Base-by-base conservation (phyloP, 208 protist species). In the Crithidia expoeki region DNA sequence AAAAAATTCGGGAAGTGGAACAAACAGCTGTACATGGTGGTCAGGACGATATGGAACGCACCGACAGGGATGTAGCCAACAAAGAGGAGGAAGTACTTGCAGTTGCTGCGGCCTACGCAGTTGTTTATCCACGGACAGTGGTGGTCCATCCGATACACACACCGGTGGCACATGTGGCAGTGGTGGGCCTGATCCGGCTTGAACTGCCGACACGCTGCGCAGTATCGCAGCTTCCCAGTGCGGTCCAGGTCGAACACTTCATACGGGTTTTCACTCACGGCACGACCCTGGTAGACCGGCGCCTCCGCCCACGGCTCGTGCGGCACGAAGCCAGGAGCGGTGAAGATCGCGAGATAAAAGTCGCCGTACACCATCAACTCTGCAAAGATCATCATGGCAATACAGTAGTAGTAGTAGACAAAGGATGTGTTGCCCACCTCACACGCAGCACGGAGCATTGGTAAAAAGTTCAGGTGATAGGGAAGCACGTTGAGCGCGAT, bases 101-200 rank as follows among this genome's bases (percentile, higher is more conserved):
- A 73, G 79, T 94, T 96, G 6, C 74, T 47, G 27, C 76, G 69
- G 5, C 85, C 86, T 14, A 95, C 85, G 49, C 89, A 95, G 80
- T 93, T 96, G 74, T 93, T 93, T 47, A 96, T 89, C 88, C 89
- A 96, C 28, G 88, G 88, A 65, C 92, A 96, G 76, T 95, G 89
- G 73, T 96, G 92, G 63, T 96, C 92, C 81, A 93, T 91, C 6
- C 80, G 73, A 23, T 75, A 84, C 23, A 94, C 79, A 66, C 92
- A 96, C n/a, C 59, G 70, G 62, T 75, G 61, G 58, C 88, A 94
- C 27, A 76, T 38, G 49, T 80, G 44, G 78, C 90, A 95, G 80
- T 95, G 90, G 60, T 94, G 86, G 1, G 92, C 84, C 47, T 83
- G 49, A 38, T 90, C 86, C n/a, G 91, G 92, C 64, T 97, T 96